Evolutionary conservation across 805 yeast species (phyloP).

Genomic region (Cyberlindnera misumaiensis): DNA sequence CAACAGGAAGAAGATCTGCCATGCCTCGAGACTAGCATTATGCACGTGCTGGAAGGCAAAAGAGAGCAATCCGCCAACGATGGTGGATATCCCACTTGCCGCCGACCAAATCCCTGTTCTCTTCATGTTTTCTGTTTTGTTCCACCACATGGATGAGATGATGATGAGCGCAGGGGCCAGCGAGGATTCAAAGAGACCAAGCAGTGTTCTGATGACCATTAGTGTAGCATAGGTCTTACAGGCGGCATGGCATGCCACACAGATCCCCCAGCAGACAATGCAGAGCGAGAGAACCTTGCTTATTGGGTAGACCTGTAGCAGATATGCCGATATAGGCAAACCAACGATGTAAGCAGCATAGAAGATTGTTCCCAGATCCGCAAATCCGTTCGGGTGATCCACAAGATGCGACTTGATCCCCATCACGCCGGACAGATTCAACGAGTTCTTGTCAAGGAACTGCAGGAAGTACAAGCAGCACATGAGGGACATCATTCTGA

Average conservation of each 20-base stretch:
- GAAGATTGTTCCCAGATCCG: slow-evolving; percentile 45
- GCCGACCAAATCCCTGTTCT: slow-evolving; percentile 47
- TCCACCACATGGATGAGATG: slow-evolving; percentile 53
- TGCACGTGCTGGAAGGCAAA: slow-evolving; percentile 48
- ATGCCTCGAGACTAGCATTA: slow-evolving; percentile 33
- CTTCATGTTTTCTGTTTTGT: slow-evolving; percentile 40
- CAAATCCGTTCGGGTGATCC: slow-evolving; percentile 35
- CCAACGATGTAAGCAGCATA: slow-evolving; percentile 45
- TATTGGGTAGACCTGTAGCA: slow-evolving; percentile 44
- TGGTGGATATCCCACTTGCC: slow-evolving; percentile 42
- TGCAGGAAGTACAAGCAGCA: slow-evolving; percentile 46
- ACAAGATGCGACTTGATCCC: slow-evolving; percentile 44
- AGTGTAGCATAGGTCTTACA: slow-evolving; percentile 43
- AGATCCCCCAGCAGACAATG: slow-evolving; percentile 45
- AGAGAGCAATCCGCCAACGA: slow-evolving; percentile 38
- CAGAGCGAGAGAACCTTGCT: slow-evolving; percentile 40
- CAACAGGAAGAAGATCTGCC: slow-evolving; percentile 52
- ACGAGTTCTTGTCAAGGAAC: slow-evolving; percentile 46
- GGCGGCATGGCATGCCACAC: slow-evolving; percentile 41
- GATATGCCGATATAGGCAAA: slow-evolving; percentile 38
- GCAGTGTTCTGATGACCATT: slow-evolving; percentile 42
- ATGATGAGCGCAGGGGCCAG: slow-evolving; percentile 47
- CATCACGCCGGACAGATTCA: slow-evolving; percentile 58
- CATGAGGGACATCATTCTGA: slow-evolving; percentile 24
- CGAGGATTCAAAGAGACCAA: slow-evolving; percentile 46